Evolutionary conservation across 495 filamentous ascomycete genomes (phyloP), one percentile per base, ranked within the genome.

Genomic region (Hypoxylon rickii): DNA sequence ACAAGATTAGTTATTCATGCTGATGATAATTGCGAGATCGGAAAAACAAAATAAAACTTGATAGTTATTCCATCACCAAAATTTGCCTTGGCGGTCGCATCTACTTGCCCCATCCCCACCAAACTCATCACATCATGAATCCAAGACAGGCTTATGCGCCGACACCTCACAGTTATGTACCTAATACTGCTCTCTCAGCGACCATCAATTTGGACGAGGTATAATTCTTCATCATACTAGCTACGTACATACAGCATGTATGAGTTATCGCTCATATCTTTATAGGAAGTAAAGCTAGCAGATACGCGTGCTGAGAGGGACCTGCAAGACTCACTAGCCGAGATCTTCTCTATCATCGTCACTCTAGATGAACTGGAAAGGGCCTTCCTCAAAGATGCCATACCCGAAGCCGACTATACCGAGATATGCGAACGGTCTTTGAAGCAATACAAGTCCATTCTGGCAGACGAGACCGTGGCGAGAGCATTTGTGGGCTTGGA

Each of bases 291-390:
- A 52, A 96, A 95, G 74, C 82, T 99, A 38, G 80, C 89, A 41
- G 85, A 88, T 4, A 95, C 86, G 18, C 84, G 89, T 42, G 86
- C 87, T 21, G 90, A 97, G 72, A 85, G 93, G 19, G 93, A 97
- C 66, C 83, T 97, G 3, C 89, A 96, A 74, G 94, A 97, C 66
- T 97, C 94, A 1, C 82, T 99, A 8, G 94, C 93, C 42, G 94
- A 99, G 66, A 86, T 99, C 42, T 97, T 97, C 74, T 95, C 91
- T 74, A 96, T 99, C 52, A 93, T 97, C 17, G 82, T 96, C 51
- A 97, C 94, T 0, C 76, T 99, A 16, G 94, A 99, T 65, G 92
- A 92, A 44, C 79, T 99, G 5, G 94, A 99, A 65, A 96, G 95
- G 69, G 95, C 94, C 11, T 97, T 93, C 75, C 86, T 97, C 38